Evolutionary conservation across 257 asterid species (phyloP).

Genomic region (Nyctanthes arbortristis): DNA sequence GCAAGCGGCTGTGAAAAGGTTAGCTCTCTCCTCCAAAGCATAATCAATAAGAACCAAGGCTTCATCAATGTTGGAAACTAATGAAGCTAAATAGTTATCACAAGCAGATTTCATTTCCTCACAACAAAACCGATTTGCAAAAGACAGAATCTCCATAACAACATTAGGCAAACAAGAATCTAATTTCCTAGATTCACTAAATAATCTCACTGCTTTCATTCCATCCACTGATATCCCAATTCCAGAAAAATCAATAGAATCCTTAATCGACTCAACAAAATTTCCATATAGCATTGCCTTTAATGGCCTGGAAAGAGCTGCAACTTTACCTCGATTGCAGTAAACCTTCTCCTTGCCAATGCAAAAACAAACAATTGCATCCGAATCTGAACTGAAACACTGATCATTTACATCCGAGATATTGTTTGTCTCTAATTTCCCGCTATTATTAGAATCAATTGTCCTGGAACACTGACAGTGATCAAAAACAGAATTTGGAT

Average conservation of each 20-base stretch:
- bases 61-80: conserved; percentile 44
- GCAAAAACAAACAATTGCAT: conserved; percentile 35
- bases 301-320: conserved; percentile 48
- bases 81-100: conserved; percentile 42
- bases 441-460: background rate
- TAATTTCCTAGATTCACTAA: conserved; percentile 36
- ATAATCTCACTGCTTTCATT: conserved; percentile 38
- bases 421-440: conserved; percentile 2
- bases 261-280: conserved; percentile 42
- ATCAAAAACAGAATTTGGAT: conserved; percentile 40
- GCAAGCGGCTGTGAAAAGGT: conserved; percentile 46
- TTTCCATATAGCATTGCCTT: conserved; percentile 44
- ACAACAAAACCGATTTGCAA: conserved; percentile 56
- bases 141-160: conserved; percentile 45
- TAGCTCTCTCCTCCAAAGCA: conserved; percentile 51
- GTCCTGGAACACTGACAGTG: conserved; percentile 36
- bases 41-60: conserved; percentile 49
- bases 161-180: conserved; percentile 32
- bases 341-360: conserved; percentile 39
- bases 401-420: conserved; percentile 21
- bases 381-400: conserved; percentile 18
- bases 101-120: conserved; percentile 49
- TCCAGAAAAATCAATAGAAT: conserved; percentile 41
- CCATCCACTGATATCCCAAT: conserved; percentile 49
- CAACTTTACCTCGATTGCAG: conserved; percentile 45